phyloP scores from a whole-genome alignment of 768 basidiomycete species.

The Boletus eberwhitei region DNA sequence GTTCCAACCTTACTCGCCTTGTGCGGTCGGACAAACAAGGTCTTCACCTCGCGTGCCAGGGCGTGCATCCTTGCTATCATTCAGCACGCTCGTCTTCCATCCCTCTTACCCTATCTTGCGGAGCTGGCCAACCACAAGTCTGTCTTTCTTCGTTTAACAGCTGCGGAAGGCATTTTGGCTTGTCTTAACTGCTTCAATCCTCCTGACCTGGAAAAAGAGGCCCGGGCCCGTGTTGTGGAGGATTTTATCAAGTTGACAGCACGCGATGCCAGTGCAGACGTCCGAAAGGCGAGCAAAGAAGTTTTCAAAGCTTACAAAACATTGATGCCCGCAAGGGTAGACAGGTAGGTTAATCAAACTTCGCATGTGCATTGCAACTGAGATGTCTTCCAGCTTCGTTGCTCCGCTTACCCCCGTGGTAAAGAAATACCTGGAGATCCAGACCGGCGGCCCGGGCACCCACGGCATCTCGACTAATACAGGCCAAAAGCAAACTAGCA shows the following conservation, averaged over 20 bases:
- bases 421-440: constrained; percentile 69
- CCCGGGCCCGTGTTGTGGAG: constrained; percentile 64
- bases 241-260: constrained; percentile 62
- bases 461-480: constrained; percentile 3
- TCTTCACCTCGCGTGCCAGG: constrained; percentile 65
- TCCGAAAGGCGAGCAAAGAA: constrained; percentile 64
- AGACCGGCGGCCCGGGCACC: constrained; percentile 2
- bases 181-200: constrained; percentile 77
- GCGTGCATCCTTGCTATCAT: constrained; percentile 58
- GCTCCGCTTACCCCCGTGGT: constrained; percentile 72
- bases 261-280: constrained; percentile 71
- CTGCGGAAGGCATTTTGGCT: constrained; percentile 61
- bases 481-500: constrained; percentile 19
- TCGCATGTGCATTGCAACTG: constrained; percentile 4
- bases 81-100: constrained; percentile 62
- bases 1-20: constrained; percentile 65
- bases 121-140: constrained; percentile 66
- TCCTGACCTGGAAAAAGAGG: constrained; percentile 71
- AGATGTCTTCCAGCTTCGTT: constrained; percentile 51
- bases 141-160: constrained; percentile 54
- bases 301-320: constrained; percentile 76
- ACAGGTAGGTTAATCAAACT: constrained; percentile 44
- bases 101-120: constrained; percentile 57
- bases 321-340: constrained; percentile 64
- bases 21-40: constrained; percentile 75